phyloP scores from a whole-genome alignment of 371 early-diverging fungal genomes.

The Basidiobolus meristosporus region DNA sequence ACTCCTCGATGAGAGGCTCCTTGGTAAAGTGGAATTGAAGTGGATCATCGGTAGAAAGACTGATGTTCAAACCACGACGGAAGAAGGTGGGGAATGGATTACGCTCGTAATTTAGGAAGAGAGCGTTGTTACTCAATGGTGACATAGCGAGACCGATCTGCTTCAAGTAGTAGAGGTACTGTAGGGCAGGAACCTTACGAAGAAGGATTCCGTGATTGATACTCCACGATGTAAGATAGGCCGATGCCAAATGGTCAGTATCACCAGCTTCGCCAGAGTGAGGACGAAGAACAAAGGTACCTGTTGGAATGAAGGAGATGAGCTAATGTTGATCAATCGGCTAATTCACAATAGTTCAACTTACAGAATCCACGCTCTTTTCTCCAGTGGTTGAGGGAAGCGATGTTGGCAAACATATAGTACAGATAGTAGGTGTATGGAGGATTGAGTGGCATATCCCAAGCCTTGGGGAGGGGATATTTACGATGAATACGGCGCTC shows the following conservation, averaged over 20 bases:
- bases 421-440: constrained; percentile 97
- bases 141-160: constrained; percentile 98
- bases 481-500: constrained; percentile 69
- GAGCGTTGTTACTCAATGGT: constrained; percentile 94
- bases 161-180: constrained; percentile 86
- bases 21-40: constrained; percentile 97
- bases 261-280: constrained; percentile 98
- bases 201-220: constrained; percentile 94
- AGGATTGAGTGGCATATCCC: constrained; percentile 69
- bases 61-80: constrained; percentile 90
- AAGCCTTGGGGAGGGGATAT: constrained; percentile 69
- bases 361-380: constrained; percentile 56
- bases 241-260: constrained; percentile 85
- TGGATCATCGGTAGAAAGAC: constrained; percentile 95
- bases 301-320: constrained; percentile 8
- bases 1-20: constrained; percentile 98
- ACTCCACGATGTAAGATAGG: constrained; percentile 79
- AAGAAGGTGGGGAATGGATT: constrained; percentile 92
- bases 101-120: constrained; percentile 90
- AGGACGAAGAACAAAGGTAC: constrained; percentile 88
- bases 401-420: constrained; percentile 86
- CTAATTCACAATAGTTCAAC: constrained; percentile 6
- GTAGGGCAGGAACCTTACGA: constrained; percentile 90
- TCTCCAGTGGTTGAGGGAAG: constrained; percentile 74
- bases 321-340: neutral